Percentiles rank a stretch among this genome's conserved stretches.
These are phyloP conservation scores for Leishmania braziliensis DNA, from an alignment of 208 protist genomes.

Conservation along the genomic window DNA sequence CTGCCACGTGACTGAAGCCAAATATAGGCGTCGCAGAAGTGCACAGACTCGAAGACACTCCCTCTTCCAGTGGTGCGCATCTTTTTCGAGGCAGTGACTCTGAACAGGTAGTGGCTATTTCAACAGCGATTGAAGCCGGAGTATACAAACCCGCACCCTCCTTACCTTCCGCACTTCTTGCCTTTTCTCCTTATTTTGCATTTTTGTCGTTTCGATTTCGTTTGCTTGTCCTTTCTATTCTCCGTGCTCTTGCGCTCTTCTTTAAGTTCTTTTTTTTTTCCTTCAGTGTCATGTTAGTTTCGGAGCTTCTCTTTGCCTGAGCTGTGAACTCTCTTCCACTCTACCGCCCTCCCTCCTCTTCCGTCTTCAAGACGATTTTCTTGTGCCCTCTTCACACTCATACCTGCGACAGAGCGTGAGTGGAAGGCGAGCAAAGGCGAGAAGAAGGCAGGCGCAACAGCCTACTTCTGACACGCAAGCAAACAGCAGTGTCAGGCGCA, in stretches of 20 bases:
- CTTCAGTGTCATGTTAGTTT: neutral
- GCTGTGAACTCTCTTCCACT: neutral
- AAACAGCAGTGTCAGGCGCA: neutral
- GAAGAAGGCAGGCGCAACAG: neutral
- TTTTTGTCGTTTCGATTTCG: neutral
- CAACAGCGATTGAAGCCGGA: neutral
- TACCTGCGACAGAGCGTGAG: neutral
- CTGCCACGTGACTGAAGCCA: neutral
- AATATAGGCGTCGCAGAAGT: neutral
- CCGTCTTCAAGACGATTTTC: neutral
- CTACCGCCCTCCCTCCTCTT: neutral
- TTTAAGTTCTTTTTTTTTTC: slow-evolving; percentile 5
- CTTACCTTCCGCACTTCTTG: neutral
- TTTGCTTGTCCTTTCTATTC: neutral
- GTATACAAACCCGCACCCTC: neutral
- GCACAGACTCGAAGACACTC: neutral
- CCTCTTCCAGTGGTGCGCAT: neutral
- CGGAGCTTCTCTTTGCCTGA: neutral
- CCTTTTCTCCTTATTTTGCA: neutral
- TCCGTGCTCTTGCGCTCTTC: slow-evolving; percentile 1
- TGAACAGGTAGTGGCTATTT: neutral
- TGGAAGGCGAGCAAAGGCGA: neutral
- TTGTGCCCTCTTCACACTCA: neutral
- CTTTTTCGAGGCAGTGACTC: neutral
- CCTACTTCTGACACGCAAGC: neutral